Evolutionary conservation across 1,139 yeast genomes (phyloP).

Genomic region (Blastobotrys illinoisensis): DNA sequence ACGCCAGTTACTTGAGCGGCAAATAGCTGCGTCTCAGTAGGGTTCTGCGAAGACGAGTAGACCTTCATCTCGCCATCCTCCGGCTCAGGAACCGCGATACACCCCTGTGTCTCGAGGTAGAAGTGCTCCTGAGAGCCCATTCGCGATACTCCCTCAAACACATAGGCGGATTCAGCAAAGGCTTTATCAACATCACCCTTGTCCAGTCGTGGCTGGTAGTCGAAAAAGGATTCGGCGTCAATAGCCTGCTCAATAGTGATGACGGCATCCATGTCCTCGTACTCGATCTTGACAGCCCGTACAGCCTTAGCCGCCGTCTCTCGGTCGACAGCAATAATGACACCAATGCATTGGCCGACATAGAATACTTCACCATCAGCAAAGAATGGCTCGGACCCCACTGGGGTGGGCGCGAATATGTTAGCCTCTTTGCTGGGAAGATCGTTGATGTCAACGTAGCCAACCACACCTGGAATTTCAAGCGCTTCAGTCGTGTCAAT

Average conservation of each 20-base stretch:
- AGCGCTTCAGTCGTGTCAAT: constrained; percentile 37
- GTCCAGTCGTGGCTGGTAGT: constrained; percentile 27
- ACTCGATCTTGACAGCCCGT: constrained; percentile 39
- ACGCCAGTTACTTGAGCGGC: constrained; percentile 40
- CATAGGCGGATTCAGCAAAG: constrained; percentile 33
- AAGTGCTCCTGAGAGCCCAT: constrained; percentile 46
- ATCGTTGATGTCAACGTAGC: constrained; percentile 39
- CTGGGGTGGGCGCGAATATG: constrained; percentile 38
- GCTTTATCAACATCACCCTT: constrained; percentile 40
- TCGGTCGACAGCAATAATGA: constrained; percentile 37
- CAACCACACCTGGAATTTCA: constrained; percentile 38
- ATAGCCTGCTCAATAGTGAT: constrained; percentile 42
- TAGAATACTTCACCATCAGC: constrained; percentile 39
- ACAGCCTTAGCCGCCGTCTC: constrained; percentile 41
- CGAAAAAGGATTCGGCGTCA: constrained; percentile 35
- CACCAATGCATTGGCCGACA: constrained; percentile 42
- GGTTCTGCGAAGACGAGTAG: constrained; percentile 40
- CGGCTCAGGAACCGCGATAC: constrained; percentile 38
- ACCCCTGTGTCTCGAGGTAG: constrained; percentile 42
- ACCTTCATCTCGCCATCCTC: constrained; percentile 42
- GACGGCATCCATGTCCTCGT: constrained; percentile 36
- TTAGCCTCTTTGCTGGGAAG: constrained; percentile 35
- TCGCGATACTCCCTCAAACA: constrained; percentile 36
- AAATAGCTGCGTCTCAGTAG: constrained; percentile 39
- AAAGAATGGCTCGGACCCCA: constrained; percentile 40